Base-by-base conservation (phyloP, 169 alveolate genomes). In the Plasmodium coatneyi region DNA sequence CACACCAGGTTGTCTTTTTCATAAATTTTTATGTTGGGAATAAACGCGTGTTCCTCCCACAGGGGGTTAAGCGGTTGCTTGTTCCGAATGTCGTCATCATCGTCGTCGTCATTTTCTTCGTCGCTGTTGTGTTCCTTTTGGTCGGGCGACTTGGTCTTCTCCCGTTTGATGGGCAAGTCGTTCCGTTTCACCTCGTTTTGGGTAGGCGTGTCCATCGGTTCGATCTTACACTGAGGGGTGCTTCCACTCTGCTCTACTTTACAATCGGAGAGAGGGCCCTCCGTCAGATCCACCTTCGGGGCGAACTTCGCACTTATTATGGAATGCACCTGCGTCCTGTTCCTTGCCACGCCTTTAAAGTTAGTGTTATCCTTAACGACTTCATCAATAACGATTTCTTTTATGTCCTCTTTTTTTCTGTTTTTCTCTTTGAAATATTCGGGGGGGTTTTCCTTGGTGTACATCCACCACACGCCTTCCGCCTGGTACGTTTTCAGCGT, bases 401-500 rank as follows among this genome's bases (percentile, higher is more conserved):
- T 86, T 52, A 54, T 76, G 28, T 86, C 80, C n/a, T 34, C 71
- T 10, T 46, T 72, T 32, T 86, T 30, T 34, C 1, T 19, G 1
- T 32, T 39, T 25, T 74, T 34, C n/a, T 19, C 52, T 74, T 86
- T 86, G 14, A 54, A 54, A 76, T 86, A 86, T 41, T 86, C 93
- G 1, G 93, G 93, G 19, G 93, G 93, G 39, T 86, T 86, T 86
- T 86, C 93, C 49, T 74, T 86, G 28, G 80, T 52, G 43, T 86
- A 86, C 93, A 86, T 86, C 93, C 93, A 86, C 93, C 93, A 86
- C n/a, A 86, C 56, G 7, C 93, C 93, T 76, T 86, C 93, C 32
- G 93, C 93, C 80, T 86, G 93, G 34, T 86, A 86, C 46, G 93
- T 76, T 54, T 86, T 86, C 66, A 86, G 34, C 49, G 25, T 76